phyloP scores from a whole-genome alignment of 495 filamentous ascomycete genomes.

The Penicillium steckii region DNA sequence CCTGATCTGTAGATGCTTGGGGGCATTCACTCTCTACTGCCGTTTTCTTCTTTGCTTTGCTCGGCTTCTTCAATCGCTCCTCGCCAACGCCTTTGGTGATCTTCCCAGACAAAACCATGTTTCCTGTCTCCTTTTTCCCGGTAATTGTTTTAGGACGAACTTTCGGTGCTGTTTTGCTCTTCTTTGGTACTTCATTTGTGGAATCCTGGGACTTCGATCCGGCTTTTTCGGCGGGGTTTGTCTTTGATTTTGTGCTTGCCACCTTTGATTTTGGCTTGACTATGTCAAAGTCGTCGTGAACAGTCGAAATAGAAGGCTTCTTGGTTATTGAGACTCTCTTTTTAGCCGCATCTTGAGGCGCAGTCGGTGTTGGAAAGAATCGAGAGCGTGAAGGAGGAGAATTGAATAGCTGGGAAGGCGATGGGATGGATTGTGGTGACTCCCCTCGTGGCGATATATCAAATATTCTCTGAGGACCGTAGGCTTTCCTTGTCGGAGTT shows the following conservation, averaged over 20 bases:
- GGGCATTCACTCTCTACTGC: neutral
- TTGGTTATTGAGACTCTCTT: conserved; percentile 10
- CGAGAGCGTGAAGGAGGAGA: conserved; percentile 27
- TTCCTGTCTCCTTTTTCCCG: conserved; percentile 22
- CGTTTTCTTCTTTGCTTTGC: conserved; percentile 15
- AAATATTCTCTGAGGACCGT: conserved; percentile 11
- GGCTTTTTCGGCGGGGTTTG: conserved; percentile 4
- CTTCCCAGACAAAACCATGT: conserved; percentile 37
- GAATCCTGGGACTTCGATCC: conserved; percentile 1
- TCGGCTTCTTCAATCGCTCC: conserved; percentile 10
- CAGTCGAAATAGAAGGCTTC: neutral
- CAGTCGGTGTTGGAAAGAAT: conserved; percentile 23
- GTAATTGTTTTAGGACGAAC: conserved; percentile 15
- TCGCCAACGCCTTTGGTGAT: conserved; percentile 31
- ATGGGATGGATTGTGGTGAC: conserved; percentile 33
- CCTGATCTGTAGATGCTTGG: neutral
- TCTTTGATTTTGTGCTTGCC: conserved; percentile 16
- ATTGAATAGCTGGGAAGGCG: conserved; percentile 35
- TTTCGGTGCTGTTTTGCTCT: conserved; percentile 16
- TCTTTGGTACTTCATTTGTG: conserved; percentile 18
- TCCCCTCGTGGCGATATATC: conserved; percentile 15
- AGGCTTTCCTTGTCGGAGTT: conserved; percentile 14
- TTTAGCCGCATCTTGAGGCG: conserved; percentile 6
- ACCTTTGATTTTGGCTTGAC: conserved; percentile 17
- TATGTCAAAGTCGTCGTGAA: conserved; percentile 1